Base-by-base conservation (phyloP, 345 rosid genomes). In the Alliaria petiolata region DNA sequence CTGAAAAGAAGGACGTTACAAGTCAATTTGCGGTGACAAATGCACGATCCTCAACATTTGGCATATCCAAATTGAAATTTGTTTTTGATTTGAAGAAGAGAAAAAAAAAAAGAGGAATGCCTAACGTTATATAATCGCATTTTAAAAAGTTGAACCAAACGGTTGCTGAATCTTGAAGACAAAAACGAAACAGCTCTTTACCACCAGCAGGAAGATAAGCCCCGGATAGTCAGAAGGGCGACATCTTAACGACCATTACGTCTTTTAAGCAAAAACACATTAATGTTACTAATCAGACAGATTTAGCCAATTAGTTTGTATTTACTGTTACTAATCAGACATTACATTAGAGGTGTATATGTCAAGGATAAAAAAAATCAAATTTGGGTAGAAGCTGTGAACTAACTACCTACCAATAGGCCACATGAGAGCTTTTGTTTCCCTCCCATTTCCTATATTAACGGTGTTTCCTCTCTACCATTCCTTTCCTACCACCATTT, bases 371-470 rank as follows among this genome's bases (percentile, higher is more conserved):
- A 9, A 36, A 15, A 19, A 25, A 19, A 14, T 60, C 12, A 53
- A 70, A 8, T 56, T 52, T 53, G 74, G 74, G 67, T 62, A 31
- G 69, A 59, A 61, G 63, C 42, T 64, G 67, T 72, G 76, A 69
- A 63, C 85, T 76, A 84, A 78, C 90, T 54, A 76, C 81, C 83
- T 38, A 72, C 74, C 57, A 34, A 35, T 34, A 35, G 54, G 71
- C 83, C 88, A 82, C 64, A 62, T 62, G 67, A 39, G 63, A 67
- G 38, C 69, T 71, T 16, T 65, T 67, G 34, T 46, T 54, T 77
- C 45, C 33, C 76, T 83, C 63, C 71, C 78, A 53, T 34, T 72
- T 70, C 35, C 73, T 74, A 26, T 66, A 57, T 58, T 66, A 66
- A 58, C 56, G 55, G 2, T 33, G 8, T 20, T 72, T 63, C 22